Base-by-base conservation (phyloP, 805 yeast species). In the Wickerhamomyces silvicola region DNA sequence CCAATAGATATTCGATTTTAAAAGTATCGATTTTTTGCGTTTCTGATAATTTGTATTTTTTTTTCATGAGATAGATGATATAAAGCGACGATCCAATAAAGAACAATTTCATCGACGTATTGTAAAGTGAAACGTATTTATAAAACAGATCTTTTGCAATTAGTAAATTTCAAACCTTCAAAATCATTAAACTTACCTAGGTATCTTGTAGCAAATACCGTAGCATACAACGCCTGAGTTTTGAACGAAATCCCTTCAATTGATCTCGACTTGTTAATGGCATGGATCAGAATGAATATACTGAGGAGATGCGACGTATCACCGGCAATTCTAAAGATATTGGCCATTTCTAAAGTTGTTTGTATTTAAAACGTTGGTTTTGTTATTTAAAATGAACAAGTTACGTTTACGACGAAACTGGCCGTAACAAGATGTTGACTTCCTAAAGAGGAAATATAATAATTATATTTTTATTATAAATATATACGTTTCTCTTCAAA, bases 211-310 rank as follows among this genome's bases (percentile, higher is more conserved):
- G 75, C 52, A 47, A 75, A 87, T 13, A 86, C 95, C 20, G 78
- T 41, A 26, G 72, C 75, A 56, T 90, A 92, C 24, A 90, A 62
- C 2, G 72, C 62, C 55, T 92, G 97, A 0, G 97, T 84, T 61
- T 90, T 90, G 52, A 84, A 62, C 2, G 97, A 87, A 30, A 92
- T 72, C 27, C 98, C 98, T 19, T 76, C 72, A 28, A 82, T 77
- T 6, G 94, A 78, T 38, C 65, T 66, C 34, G 81, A 71, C 6
- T 61, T 51, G 32, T 65, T 70, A 45, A 92, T 85, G 24, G 86
- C 74, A 33, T 75, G 78, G 31, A 90, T 63, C 42, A 92, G 68
- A 34, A 92, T 72, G 37, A 83, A 62, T 30, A 85, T 83, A 46
- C 94, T 78, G 12, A 81, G 75, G 56, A 85, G 61, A 55, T 92